These are phyloP conservation scores for Aristolochia fimbriata DNA, from an alignment of 164 flowering plant genomes.

Conservation along the genomic window DNA sequence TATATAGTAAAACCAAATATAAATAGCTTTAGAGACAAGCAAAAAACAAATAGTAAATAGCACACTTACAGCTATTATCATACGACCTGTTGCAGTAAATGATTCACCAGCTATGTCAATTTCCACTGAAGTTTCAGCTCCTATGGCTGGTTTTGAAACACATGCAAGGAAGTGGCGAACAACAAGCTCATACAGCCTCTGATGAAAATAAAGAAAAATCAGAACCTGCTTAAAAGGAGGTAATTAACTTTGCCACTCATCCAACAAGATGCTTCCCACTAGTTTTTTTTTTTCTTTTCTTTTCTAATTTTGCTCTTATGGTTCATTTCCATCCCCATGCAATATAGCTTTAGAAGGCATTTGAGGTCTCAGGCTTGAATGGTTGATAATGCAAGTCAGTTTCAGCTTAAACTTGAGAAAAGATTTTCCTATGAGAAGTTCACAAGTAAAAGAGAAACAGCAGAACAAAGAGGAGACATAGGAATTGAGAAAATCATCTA, in stretches of 20 bases:
- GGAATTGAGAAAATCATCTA: no score
- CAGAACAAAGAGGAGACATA: no score
- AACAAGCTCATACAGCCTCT: slow-evolving; percentile 90
- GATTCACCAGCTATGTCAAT: slow-evolving; percentile 91
- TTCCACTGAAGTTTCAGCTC: slow-evolving; percentile 93
- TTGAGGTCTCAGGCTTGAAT: neutral
- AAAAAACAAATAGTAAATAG: neutral
- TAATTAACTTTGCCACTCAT: neutral
- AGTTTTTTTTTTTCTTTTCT: no score
- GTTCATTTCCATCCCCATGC: no score
- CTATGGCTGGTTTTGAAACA: slow-evolving; percentile 92
- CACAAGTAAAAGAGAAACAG: no score
- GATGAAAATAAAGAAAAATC: slow-evolving; percentile 8
- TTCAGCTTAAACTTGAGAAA: no score
- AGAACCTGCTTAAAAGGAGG: neutral
- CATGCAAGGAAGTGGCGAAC: slow-evolving; percentile 99
- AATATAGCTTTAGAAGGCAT: no score
- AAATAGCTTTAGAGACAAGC: neutral
- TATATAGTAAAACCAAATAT: neutral
- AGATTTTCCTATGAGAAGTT: no score
- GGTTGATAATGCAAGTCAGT: neutral
- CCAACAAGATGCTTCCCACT: neutral
- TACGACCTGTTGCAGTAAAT: slow-evolving; percentile 77
- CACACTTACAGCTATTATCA: slow-evolving; percentile 66
- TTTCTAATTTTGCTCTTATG: no score